Evolutionary conservation across 371 early-diverging fungal genomes (phyloP), one percentile per base, ranked within the genome.

Genomic region (Mortierella sp.): DNA sequence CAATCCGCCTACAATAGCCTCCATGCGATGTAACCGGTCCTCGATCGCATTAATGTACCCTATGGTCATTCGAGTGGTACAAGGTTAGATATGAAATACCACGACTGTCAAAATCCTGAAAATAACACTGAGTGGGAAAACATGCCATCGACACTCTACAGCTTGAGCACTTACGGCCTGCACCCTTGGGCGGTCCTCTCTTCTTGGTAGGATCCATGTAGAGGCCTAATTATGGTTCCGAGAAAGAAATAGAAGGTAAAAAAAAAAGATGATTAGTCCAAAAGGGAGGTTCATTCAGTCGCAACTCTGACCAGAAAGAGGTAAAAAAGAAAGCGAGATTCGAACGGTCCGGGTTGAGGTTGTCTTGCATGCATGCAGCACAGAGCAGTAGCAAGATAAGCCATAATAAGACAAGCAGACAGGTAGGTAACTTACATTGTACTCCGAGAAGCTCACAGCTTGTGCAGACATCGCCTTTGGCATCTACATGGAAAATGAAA

Each of bases 31-130:
- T 55, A 95, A 82, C 51, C 94, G 87, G 75, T 90, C 91, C 75
- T 95, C 95, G 44, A 95, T 94, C 12, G 92, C 94, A 77, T 94
- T 94, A 48, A 95, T 94, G 77, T 95, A 94, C 41, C 95, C 95
- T 87, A 68, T 14, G 63, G 63, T 63, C 27, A 56, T 60, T 63
- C 35, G 27, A 44, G 21, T 58, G 55, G 38, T 32, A 54, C 35
- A 55, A 24, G n/a, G 18, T 21, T 27, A 7, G 4, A 43, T 29
- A 3, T 68, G 29, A 54, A 55, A 48, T 41, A 18, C 68, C 18
- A 32, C 24, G 68, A 71, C 29, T 63, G n/a, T 27, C n/a, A 56
- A 27, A 74, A 74, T 35, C 16, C 49, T 54, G 46, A 46, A 71
- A 71, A 46, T 71, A 29, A 29, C 46, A 35, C 4, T 0, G 32